phyloP scores from a whole-genome alignment of 208 protist genomes.

The Leishmania lainsoni region DNA sequence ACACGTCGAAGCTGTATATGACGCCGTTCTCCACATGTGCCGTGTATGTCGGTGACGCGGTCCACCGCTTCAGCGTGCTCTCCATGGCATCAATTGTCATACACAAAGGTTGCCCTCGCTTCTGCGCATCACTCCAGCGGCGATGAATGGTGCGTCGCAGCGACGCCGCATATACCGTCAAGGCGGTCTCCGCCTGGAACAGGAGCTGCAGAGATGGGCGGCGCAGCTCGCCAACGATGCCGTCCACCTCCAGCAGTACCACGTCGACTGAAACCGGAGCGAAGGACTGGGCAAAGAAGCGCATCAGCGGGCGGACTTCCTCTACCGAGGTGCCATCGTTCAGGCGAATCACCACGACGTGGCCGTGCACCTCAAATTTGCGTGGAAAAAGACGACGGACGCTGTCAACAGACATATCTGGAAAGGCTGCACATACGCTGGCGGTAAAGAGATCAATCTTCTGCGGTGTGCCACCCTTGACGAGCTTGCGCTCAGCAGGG shows the following conservation, averaged over 20 bases:
- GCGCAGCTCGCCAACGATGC: constrained; percentile 82
- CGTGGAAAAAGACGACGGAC: constrained; percentile 57
- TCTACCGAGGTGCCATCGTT: constrained; percentile 50
- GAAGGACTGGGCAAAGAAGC: constrained; percentile 67
- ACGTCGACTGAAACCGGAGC: constrained; percentile 64
- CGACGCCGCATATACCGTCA: constrained; percentile 11
- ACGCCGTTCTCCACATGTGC: constrained; percentile 90
- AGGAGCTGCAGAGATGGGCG: constrained; percentile 55
- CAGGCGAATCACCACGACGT: constrained; percentile 82
- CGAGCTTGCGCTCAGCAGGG: not conserved
- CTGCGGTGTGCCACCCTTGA: constrained; percentile 31
- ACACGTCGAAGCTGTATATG: constrained; percentile 88
- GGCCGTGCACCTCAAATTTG: constrained; percentile 81
- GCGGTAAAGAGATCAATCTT: constrained; percentile 65
- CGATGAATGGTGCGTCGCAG: constrained; percentile 16
- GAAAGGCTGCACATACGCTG: constrained; percentile 23
- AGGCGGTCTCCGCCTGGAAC: constrained; percentile 17
- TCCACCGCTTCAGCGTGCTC: constrained; percentile 26
- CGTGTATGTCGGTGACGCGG: constrained; percentile 69
- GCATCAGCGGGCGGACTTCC: constrained; percentile 44
- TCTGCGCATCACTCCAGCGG: constrained; percentile 14
- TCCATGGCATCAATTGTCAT: constrained; percentile 26
- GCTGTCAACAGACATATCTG: constrained; percentile 19
- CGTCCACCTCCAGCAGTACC: constrained; percentile 69
- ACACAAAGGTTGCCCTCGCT: not conserved